These are phyloP conservation scores for Trifolium dubium DNA, from an alignment of 306 rosid species.

Conservation along the genomic window DNA sequence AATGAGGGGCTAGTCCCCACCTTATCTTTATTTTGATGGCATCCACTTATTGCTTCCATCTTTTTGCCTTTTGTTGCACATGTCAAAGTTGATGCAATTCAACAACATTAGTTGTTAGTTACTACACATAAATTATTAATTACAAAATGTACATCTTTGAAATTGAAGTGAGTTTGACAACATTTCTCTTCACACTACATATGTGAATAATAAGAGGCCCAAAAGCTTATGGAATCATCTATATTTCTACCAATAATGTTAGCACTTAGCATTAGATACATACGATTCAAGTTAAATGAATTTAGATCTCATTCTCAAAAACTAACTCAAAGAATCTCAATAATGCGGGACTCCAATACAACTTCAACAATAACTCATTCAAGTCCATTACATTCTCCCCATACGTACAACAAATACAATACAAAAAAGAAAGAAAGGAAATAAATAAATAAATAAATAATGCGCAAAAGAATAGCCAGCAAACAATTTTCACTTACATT, in stretches of 20 bases:
- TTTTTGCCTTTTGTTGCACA: slow-evolving; percentile 31
- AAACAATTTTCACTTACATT: slow-evolving; percentile 27
- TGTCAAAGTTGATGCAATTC: slow-evolving; percentile 19
- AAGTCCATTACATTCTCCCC: not conserved
- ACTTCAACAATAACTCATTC: too few relatives aligned
- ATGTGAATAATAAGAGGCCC: not conserved
- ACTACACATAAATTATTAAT: not conserved
- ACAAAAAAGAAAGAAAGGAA: not conserved
- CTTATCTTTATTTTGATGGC: slow-evolving; percentile 47
- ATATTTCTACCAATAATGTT: not conserved
- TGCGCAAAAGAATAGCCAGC: slow-evolving; percentile 2
- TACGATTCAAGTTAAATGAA: too few relatives aligned
- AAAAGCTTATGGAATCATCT: not conserved
- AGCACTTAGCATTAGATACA: not conserved
- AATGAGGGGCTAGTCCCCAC: slow-evolving; percentile 43
- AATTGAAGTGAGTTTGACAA: not conserved
- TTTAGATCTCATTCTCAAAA: too few relatives aligned
- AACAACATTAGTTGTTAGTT: slow-evolving; percentile 11
- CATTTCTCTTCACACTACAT: not conserved
- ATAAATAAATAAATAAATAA: not conserved
- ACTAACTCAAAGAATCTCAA: too few relatives aligned
- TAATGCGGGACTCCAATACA: too few relatives aligned
- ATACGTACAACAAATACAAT: not conserved
- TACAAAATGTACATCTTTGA: too few relatives aligned
- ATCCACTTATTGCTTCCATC: slow-evolving; percentile 1